A percentile compares a stretch with the other conserved stretches of the same genome.
phyloP scores from a whole-genome alignment of 805 yeast species.

The baker's yeast (Saccharomyces cerevisiae) region DNA sequence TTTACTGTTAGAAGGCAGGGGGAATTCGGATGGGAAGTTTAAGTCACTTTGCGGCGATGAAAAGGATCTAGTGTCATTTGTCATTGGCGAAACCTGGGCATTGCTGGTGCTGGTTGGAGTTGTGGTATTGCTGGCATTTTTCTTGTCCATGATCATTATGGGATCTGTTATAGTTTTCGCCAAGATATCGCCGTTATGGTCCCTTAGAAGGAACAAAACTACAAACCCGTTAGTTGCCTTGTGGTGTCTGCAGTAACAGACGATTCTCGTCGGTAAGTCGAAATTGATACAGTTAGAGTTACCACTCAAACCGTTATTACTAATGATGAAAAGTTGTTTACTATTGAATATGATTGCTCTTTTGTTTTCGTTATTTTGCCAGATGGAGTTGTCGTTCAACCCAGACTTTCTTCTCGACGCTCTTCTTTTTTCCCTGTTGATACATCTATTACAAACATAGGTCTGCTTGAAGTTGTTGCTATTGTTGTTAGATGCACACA shows the following conservation, averaged over 20 bases:
- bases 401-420: slow-evolving; percentile 85
- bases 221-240: slow-evolving; percentile 78
- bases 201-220: slow-evolving; percentile 56
- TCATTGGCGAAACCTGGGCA: not conserved
- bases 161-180: slow-evolving; percentile 66
- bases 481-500: slow-evolving; percentile 42
- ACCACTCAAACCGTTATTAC: slow-evolving; percentile 16
- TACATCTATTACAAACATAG: slow-evolving; percentile 77
- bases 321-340: slow-evolving; percentile 62
- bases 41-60: not conserved
- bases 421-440: slow-evolving; percentile 83
- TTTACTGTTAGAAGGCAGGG: not conserved
- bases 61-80: not conserved
- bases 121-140: slow-evolving; percentile 25
- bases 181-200: slow-evolving; percentile 50
- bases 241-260: slow-evolving; percentile 94
- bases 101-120: not conserved
- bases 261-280: slow-evolving; percentile 61
- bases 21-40: not conserved
- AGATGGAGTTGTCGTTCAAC: slow-evolving; percentile 60
- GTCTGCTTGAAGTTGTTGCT: slow-evolving; percentile 35
- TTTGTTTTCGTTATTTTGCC: slow-evolving; percentile 64
- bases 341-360: slow-evolving; percentile 87
- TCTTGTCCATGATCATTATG: slow-evolving; percentile 90
- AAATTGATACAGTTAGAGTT: slow-evolving; percentile 15